Evolutionary conservation across 768 basidiomycete species (phyloP), one percentile per base, ranked within the genome.

Genomic region (Tricholomella constricta): DNA sequence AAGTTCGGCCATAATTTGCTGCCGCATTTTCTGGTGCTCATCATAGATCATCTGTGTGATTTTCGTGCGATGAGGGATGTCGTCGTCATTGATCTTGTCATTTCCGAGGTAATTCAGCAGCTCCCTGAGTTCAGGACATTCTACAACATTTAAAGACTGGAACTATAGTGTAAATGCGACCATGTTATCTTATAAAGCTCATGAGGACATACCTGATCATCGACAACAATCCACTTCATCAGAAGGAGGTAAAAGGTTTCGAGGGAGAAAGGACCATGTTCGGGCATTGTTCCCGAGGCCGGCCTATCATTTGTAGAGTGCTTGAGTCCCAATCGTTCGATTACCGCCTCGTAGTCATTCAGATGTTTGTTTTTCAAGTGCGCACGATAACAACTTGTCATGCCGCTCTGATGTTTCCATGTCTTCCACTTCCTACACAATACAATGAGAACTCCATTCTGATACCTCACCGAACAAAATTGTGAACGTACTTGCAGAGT

Each of bases 61-160:
- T 22, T 64, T 61, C 6, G 68, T 69, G 8, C 70, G 64, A 56
- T 72, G 72, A 1, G 73, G 74, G 1, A 77, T 59, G 34, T 74
- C 69, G 0, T 50, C 34, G 12, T 75, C 65, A 0, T 38, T 15
- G 2, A 69, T 43, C 17, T 63, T 48, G 4, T 65, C 48, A 2
- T 49, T 42, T 6, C 67, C 59, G n/a, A 71, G 29, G 37, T 67
- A 72, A 0, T 69, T 48, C 0, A 71, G 51, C 15, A 74, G 63
- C 0, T 68, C 63, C 0, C 69, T 61, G 32, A 78, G 64, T 50
- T 70, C 69, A 1, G 53, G 58, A 36, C 56, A 60, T 17, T 77
- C 72, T 11, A 77, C 62, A 40, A 78, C 62, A 64, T 72, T 67
- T 0, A 76, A 49, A 6, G 74, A 68, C 74, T 76, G 43, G 9